phyloP scores from a whole-genome alignment of 176 grass and related monocot species.

The Stipa capillata region DNA sequence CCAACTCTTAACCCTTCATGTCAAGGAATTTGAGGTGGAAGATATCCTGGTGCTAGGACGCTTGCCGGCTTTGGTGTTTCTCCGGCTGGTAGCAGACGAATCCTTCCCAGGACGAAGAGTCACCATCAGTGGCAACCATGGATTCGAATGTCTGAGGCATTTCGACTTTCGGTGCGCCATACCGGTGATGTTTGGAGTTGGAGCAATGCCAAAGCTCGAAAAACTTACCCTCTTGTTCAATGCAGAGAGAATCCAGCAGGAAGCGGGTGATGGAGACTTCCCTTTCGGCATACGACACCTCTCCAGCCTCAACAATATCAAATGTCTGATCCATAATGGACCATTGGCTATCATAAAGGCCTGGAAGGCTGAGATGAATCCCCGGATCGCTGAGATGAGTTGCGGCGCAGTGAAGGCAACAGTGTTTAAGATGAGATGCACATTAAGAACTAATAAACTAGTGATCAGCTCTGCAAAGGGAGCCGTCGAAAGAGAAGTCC shows the following conservation, averaged over 20 bases:
- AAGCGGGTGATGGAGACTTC: not conserved
- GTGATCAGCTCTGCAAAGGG: too few relatives aligned
- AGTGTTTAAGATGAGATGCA: too few relatives aligned
- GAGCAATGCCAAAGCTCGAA: not conserved
- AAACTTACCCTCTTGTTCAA: not conserved
- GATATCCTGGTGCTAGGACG: not conserved
- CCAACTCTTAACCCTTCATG: not conserved
- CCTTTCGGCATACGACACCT: not conserved
- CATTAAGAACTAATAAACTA: too few relatives aligned
- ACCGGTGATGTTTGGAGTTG: not conserved
- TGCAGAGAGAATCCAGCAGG: not conserved
- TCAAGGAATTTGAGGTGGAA: not conserved
- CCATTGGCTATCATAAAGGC: too few relatives aligned
- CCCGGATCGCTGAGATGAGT: too few relatives aligned
- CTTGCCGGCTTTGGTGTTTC: not conserved
- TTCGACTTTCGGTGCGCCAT: not conserved
- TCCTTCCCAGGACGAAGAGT: not conserved
- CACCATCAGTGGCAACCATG: too few relatives aligned
- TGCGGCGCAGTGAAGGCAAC: too few relatives aligned
- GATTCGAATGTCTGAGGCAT: too few relatives aligned
- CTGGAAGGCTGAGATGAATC: too few relatives aligned
- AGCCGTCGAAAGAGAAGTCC: too few relatives aligned
- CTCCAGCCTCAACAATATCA: too few relatives aligned
- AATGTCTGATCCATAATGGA: too few relatives aligned
- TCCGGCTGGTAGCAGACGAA: conserved; percentile 1